Percentiles rank a stretch among this genome's conserved stretches.
phyloP scores from a whole-genome alignment of 257 asterid species.

The Penstemon davidsonii region DNA sequence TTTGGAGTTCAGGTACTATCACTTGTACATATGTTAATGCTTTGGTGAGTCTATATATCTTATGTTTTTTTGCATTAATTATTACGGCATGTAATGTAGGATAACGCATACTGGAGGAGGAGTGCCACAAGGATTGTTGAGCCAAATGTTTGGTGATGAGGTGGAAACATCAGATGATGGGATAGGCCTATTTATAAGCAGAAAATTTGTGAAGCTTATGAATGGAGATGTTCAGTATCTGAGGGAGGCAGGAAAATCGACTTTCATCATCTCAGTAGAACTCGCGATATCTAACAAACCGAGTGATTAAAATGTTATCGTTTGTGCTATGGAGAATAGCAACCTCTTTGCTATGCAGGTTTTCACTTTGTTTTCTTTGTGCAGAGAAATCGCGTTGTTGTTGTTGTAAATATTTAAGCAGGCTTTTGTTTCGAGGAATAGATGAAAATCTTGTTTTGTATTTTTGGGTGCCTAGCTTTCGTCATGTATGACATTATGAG shows the following conservation, averaged over 20 bases:
- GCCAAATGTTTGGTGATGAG: constrained; percentile 75
- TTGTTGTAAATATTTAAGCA: too few relatives aligned
- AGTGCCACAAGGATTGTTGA: constrained; percentile 69
- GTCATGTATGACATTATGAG: too few relatives aligned
- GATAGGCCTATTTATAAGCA: constrained; percentile 74
- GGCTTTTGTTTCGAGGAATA: too few relatives aligned
- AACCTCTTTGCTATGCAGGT: too few relatives aligned
- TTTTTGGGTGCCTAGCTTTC: too few relatives aligned
- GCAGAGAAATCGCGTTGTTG: too few relatives aligned
- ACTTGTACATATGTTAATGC: not conserved
- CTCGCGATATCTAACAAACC: constrained; percentile 66
- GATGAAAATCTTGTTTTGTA: too few relatives aligned
- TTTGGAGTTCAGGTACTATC: constrained; percentile 70
- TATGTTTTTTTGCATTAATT: too few relatives aligned
- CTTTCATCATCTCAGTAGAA: constrained; percentile 76
- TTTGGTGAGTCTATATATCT: too few relatives aligned
- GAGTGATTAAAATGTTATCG: not conserved
- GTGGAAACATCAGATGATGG: constrained; percentile 71
- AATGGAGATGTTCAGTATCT: constrained; percentile 95
- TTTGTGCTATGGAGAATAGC: too few relatives aligned
- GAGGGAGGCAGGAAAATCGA: constrained; percentile 76
- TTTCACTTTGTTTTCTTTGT: too few relatives aligned
- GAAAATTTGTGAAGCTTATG: constrained; percentile 92
- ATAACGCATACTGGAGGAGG: constrained; percentile 83
- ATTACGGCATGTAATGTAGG: constrained; percentile 38